Percentiles rank a stretch among this genome's conserved stretches.
These are phyloP conservation scores for Dalechampia spathulata DNA, from an alignment of 441 rosid genomes.

Conservation along the genomic window DNA sequence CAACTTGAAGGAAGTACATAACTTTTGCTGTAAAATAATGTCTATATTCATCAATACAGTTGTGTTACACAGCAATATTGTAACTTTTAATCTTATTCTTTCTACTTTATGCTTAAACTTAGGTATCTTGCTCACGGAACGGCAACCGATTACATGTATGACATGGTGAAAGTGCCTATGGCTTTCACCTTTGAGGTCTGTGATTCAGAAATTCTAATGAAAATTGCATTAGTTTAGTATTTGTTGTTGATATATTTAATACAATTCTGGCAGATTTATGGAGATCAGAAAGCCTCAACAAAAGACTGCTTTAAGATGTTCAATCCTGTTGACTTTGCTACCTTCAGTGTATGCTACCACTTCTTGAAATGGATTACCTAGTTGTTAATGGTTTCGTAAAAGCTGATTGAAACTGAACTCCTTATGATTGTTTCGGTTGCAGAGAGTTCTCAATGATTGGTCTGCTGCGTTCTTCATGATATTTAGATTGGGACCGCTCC, in stretches of 20 bases:
- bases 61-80: not conserved
- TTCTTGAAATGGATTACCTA: not conserved
- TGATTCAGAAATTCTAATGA: constrained; percentile 13
- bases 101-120: constrained; percentile 11
- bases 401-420: not conserved
- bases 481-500: constrained; percentile 57
- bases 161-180: constrained; percentile 79
- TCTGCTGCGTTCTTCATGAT: constrained; percentile 79
- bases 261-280: constrained; percentile 58
- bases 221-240: constrained; percentile 6
- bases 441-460: constrained; percentile 95
- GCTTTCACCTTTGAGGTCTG: constrained; percentile 98
- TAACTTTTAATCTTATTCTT: not conserved
- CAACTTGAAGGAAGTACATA: too few relatives aligned
- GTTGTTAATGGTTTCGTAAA: not conserved
- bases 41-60: not conserved
- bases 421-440: constrained; percentile 23
- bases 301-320: constrained; percentile 96
- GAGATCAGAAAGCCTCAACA: constrained; percentile 53
- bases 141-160: constrained; percentile 95
- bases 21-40: not conserved
- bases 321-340: constrained; percentile 70
- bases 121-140: constrained; percentile 99
- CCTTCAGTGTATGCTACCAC: constrained; percentile 53
- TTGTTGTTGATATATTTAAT: constrained; percentile 6